Base-by-base conservation (phyloP, 2,329 filamentous ascomycete genomes). In the Cercospora zeina region DNA sequence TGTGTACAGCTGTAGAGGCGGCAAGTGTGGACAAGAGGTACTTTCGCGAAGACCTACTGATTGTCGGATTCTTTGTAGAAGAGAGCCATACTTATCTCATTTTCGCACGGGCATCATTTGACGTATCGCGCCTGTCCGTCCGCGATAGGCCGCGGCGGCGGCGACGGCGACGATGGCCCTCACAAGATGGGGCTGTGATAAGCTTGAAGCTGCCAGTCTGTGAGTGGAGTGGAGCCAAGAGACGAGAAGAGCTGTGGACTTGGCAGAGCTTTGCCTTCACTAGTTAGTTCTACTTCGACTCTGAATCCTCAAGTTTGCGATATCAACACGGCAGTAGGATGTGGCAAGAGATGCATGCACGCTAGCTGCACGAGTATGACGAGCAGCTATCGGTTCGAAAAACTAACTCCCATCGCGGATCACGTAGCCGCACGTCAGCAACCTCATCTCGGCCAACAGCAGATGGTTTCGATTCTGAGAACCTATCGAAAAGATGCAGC, bases 171-270 rank as follows among this genome's bases (percentile, higher is more conserved):
- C 4, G 49, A 11, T 9, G 39, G 13, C n/a, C 7, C 7, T n/a
- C 19, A n/a, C 4, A 13, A 51, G 27, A 51, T 51, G 49, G 49
- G 31, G 13, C 49, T 51, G 49, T 19, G 49, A 51, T 51, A 51
- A 51, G 49, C 27, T 47, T 16, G 31, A 51, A 51, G 30, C 24
- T 51, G 47, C 5, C 0, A 5, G 31, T 19, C 9, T 51, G 49
- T 31, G 7, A 27, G n/a, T 13, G n/a, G 27, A 27, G 24, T 33
- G 27, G 27, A 51, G 27, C 49, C 49, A 34, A 51, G 49, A 24
- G 5, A 47, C 31, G 27, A 24, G 5, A 47, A 47, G 21, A 14
- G 42, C 42, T 47, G 42, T 42, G 42, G 42, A 27, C 42, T 47
- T 47, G 42, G 42, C 21, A 8, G 21, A 14, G 4, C 21, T 47